Percentiles rank a stretch among this genome's conserved stretches.
phyloP scores from a whole-genome alignment of 169 alveolate species.

The Cryptosporidium xiaoi region DNA sequence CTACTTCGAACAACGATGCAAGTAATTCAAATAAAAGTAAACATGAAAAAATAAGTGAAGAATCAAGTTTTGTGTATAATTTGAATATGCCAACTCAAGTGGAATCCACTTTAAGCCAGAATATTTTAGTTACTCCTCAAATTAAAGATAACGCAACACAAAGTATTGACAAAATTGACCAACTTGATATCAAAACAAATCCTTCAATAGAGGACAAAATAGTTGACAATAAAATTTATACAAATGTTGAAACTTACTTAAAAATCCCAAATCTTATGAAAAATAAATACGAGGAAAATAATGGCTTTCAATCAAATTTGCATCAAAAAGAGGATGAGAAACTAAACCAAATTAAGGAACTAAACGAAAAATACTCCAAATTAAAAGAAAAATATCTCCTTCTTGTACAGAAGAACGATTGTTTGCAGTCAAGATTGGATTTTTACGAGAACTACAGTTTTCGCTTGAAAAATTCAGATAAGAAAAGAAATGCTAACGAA shows the following conservation, averaged over 20 bases:
- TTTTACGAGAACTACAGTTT: slow-evolving; percentile 42
- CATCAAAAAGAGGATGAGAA: not conserved
- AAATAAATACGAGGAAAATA: not conserved
- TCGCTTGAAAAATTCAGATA: not conserved
- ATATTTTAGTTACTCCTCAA: too few relatives aligned
- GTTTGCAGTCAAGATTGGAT: slow-evolving; percentile 35
- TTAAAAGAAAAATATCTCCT: slow-evolving; percentile 56
- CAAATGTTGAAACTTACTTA: not conserved
- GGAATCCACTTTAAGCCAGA: too few relatives aligned
- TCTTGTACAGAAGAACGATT: slow-evolving; percentile 53
- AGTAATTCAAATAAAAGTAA: too few relatives aligned
- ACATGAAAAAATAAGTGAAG: too few relatives aligned
- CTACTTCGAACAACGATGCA: too few relatives aligned
- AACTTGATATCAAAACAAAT: not conserved
- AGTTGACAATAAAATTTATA: not conserved
- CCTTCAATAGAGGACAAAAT: not conserved
- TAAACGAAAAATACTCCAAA: slow-evolving; percentile 11
- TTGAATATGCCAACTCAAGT: too few relatives aligned
- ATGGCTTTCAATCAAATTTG: not conserved
- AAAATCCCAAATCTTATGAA: not conserved
- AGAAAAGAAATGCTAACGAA: not conserved
- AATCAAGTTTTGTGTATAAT: too few relatives aligned
- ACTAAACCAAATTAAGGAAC: not conserved
- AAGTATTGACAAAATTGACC: not conserved
- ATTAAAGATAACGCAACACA: too few relatives aligned